Base-by-base conservation (phyloP, 129 eudicot species). In the Chrysanthemum lavandulifolium region DNA sequence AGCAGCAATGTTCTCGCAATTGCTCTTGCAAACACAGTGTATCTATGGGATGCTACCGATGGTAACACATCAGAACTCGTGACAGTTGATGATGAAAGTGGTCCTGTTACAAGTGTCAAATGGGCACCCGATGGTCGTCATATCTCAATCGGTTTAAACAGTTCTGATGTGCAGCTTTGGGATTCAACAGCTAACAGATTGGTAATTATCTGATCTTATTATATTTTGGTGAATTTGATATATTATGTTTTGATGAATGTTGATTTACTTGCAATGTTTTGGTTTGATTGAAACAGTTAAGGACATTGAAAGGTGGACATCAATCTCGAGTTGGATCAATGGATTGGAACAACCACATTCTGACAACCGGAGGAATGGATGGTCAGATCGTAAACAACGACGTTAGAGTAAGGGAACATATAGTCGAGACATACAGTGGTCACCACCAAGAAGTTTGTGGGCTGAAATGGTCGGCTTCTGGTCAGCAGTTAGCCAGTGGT, bases 291-390 rank as follows among this genome's bases (percentile, higher is more conserved):
- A 13, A 23, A 76, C 89, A 94, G 97, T 74, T 94, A 58, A 82
- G 98, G 70, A 90, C 92, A 3, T 64, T 93, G 81, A 85, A 61
- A 83, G 98, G 93, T 2, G 81, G 95, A 73, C 98, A 94, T 69
- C 58, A 55, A 23, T 83, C 96, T 11, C 80, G 97, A 23, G 96
- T 94, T 11, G 97, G 98, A 40, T 80, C 98, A 8, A 21, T 90
- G n/a, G 98, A 88, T 45, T 94, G 98, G 97, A 94, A 90, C 89
- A 84, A 74, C 63, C 89, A 90, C 76, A 84, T 94, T 50, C 75
- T 93, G 78, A 90, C 97, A 3, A 87, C 96, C 1, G 98, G 98
- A 68, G 96, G 97, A 57, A 94, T 90, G 97, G 99, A 94, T 18
- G 88, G 93, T n/a, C 86, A 65, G 84, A 90, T 94, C 25, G 78